These are phyloP conservation scores for Mimosa pudica DNA, from an alignment of 306 rosid species.

Conservation along the genomic window DNA sequence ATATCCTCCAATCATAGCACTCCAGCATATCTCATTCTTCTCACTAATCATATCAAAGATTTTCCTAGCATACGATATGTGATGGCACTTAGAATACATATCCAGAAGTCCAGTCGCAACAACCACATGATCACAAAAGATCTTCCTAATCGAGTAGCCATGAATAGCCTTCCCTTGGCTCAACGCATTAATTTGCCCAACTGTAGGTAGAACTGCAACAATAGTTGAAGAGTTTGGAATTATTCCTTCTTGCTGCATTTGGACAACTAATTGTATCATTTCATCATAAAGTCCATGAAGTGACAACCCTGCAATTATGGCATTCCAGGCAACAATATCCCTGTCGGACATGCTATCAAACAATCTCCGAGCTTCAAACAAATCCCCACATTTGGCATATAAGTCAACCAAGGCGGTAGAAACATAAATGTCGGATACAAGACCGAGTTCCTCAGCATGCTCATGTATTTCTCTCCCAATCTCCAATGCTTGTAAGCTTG, in stretches of 20 bases:
- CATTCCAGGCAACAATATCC: constrained; percentile 57
- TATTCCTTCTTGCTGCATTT: constrained; percentile 43
- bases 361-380: constrained; percentile 39
- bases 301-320: constrained; percentile 48
- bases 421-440: constrained; percentile 44
- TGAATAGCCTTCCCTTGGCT: constrained; percentile 47
- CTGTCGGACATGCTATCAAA: constrained; percentile 37
- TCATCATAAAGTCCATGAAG: constrained; percentile 34
- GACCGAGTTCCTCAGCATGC: constrained; percentile 39
- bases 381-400: constrained; percentile 52
- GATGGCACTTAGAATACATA: constrained; percentile 54
- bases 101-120: constrained; percentile 54
- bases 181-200: constrained; percentile 50
- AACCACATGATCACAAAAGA: constrained; percentile 39
- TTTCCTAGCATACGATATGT: constrained; percentile 40
- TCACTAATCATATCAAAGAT: constrained; percentile 38
- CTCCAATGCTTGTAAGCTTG: constrained; percentile 42
- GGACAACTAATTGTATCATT: constrained; percentile 35
- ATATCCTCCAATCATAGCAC: constrained; percentile 60
- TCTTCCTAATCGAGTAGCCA: constrained; percentile 40
- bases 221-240: constrained; percentile 57
- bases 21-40: constrained; percentile 54
- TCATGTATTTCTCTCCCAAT: constrained; percentile 45
- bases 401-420: constrained; percentile 52
- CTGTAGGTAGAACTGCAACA: constrained; percentile 41